Evolutionary conservation across 306 rosid species (phyloP).

Genomic region (Fagus sylvatica): DNA sequence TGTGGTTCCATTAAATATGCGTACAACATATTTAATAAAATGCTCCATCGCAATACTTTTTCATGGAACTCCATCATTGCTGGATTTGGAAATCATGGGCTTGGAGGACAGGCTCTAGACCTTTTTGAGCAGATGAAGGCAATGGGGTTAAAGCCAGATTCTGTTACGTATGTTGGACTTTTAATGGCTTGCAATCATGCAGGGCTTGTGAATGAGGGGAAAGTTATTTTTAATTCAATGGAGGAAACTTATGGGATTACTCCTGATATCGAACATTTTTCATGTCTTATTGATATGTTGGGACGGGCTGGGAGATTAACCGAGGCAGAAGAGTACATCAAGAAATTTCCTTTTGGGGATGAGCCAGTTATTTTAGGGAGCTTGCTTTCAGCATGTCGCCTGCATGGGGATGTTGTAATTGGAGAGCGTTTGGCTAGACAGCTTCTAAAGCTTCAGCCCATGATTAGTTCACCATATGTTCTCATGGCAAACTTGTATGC

Average conservation of each 20-base stretch:
- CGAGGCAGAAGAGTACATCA: constrained; percentile 37
- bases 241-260: constrained; percentile 30
- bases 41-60: constrained; percentile 28
- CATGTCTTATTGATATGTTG: constrained; percentile 51
- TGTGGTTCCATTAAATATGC: constrained; percentile 45
- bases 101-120: constrained; percentile 36
- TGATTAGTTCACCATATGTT: constrained; percentile 39
- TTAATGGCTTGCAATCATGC: constrained; percentile 47
- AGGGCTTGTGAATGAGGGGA: constrained; percentile 39
- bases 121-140: constrained; percentile 39
- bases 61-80: constrained; percentile 49
- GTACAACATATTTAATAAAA: constrained; percentile 27
- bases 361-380: constrained; percentile 41
- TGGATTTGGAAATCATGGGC: constrained; percentile 48
- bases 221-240: constrained; percentile 32
- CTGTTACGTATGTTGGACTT: constrained; percentile 37
- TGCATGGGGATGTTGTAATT: constrained; percentile 33
- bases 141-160: constrained; percentile 38
- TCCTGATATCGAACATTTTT: constrained; percentile 36
- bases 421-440: constrained; percentile 36
- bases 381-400: constrained; percentile 45
- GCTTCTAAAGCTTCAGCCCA: constrained; percentile 34
- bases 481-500: constrained; percentile 46
- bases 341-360: constrained; percentile 29
- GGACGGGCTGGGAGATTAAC: constrained; percentile 44